These are phyloP conservation scores for Talaromyces adpressus DNA, from an alignment of 495 filamentous ascomycete genomes.

Conservation along the genomic window DNA sequence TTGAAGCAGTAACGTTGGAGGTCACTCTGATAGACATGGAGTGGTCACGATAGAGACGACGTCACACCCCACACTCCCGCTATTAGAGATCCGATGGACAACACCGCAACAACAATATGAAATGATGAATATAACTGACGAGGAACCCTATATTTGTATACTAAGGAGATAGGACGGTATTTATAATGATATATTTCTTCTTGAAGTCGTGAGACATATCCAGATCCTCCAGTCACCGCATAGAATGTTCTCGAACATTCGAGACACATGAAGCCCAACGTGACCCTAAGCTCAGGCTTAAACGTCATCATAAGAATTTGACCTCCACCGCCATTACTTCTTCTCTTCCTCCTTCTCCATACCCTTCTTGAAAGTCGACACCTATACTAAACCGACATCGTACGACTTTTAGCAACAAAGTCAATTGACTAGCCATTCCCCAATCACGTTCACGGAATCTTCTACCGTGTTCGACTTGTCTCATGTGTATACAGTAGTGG, in stretches of 20 bases:
- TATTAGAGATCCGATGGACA: background rate
- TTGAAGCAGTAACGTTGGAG: background rate
- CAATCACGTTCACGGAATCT: slow-evolving; percentile 19
- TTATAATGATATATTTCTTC: background rate
- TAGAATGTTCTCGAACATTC: slow-evolving; percentile 5
- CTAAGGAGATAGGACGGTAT: background rate
- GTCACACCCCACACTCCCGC: background rate
- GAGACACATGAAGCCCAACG: background rate
- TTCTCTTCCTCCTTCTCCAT: background rate
- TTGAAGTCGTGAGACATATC: background rate
- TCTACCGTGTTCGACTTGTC: slow-evolving; percentile 36
- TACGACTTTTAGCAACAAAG: background rate
- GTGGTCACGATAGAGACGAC: background rate
- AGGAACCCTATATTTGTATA: background rate
- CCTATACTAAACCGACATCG: background rate
- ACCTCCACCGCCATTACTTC: background rate
- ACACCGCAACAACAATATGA: background rate
- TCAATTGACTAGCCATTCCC: slow-evolving; percentile 1
- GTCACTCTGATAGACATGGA: background rate
- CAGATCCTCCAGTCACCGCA: background rate
- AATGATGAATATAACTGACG: background rate
- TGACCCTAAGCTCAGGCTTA: background rate
- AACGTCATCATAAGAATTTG: slow-evolving; percentile 1
- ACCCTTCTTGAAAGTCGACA: background rate
- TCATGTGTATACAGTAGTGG: slow-evolving; percentile 5